Evolutionary conservation across 2,329 filamentous ascomycete species (phyloP).

Genomic region (Penicillium hesseltinei): DNA sequence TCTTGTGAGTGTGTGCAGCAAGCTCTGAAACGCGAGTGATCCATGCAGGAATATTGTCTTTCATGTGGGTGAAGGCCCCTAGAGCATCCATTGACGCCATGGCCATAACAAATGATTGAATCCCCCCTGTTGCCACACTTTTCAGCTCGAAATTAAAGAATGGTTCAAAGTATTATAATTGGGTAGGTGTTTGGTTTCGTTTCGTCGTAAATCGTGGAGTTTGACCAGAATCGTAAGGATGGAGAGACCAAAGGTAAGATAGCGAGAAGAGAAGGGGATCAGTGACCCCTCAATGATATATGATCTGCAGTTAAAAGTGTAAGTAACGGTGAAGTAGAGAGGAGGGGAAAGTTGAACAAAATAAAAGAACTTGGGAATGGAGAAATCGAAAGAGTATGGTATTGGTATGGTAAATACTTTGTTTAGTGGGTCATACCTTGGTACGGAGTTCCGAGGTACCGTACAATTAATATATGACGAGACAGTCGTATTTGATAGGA

Average conservation of each 20-base stretch:
- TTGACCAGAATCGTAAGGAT: conserved; percentile 1
- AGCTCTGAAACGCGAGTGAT: conserved; percentile 44
- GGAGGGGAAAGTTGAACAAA: conserved; percentile 9
- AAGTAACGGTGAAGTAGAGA: conserved; percentile 16
- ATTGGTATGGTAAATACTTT: conserved; percentile 11
- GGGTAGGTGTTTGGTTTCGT: conserved; percentile 7
- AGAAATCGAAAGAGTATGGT: conserved; percentile 15
- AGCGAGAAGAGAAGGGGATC: background rate
- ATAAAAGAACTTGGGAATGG: conserved; percentile 13
- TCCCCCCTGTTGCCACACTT: background rate
- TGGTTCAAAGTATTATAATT: background rate
- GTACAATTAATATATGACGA: too few relatives aligned
- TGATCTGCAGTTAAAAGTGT: conserved; percentile 1
- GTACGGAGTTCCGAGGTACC: too few relatives aligned
- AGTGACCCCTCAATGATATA: background rate
- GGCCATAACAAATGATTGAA: conserved; percentile 4
- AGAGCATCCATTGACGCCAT: conserved; percentile 41
- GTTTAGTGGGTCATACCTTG: background rate
- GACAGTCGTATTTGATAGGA: background rate
- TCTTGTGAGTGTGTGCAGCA: conserved; percentile 40
- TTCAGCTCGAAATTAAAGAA: background rate
- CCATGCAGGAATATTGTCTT: conserved; percentile 48
- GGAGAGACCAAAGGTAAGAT: background rate
- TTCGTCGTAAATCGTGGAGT: conserved; percentile 16
- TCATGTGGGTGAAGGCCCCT: conserved; percentile 45